Conservation (phyloP, 495 filamentous ascomycete genomes). For the Pyronema domesticum region DNA sequence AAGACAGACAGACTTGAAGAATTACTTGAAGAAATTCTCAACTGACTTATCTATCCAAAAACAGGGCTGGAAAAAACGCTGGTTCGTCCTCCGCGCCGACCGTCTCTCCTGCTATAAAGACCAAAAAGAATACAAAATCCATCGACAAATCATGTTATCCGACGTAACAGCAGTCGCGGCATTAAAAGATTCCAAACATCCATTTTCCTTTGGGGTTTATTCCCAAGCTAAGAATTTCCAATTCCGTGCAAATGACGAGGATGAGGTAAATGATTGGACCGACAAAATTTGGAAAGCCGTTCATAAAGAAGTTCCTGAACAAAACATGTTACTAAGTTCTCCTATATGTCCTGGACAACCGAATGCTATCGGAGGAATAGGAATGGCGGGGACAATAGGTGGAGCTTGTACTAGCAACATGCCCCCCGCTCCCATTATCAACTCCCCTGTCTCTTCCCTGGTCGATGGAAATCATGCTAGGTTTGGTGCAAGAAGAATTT, state of each 20-base stretch:
- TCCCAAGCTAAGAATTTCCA: slow-evolving; percentile 82
- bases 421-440: slow-evolving; percentile 25
- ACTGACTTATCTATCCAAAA: not conserved
- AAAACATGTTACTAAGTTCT: slow-evolving; percentile 54
- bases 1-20: slow-evolving; percentile 29
- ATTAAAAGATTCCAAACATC: slow-evolving; percentile 70
- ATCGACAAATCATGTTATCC: slow-evolving; percentile 68
- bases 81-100: slow-evolving; percentile 81
- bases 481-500: slow-evolving; percentile 26
- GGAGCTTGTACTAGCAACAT: too few species aligned
- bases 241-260: slow-evolving; percentile 51
- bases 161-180: slow-evolving; percentile 82
- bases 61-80: slow-evolving; percentile 73
- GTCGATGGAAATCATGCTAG: too few species aligned
- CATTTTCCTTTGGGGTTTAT: slow-evolving; percentile 82
- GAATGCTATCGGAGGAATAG: slow-evolving; percentile 19
- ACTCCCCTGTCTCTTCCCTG: slow-evolving; percentile 24
- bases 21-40: slow-evolving; percentile 2
- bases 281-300: slow-evolving; percentile 61
- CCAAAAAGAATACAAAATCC: slow-evolving; percentile 70
- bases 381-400: slow-evolving; percentile 7
- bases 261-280: slow-evolving; percentile 78
- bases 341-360: slow-evolving; percentile 30
- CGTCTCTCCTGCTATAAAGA: slow-evolving; percentile 91
- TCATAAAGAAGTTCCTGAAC: slow-evolving; percentile 68